Base-by-base conservation (phyloP, 306 rosid species). In the Quercus glauca region DNA sequence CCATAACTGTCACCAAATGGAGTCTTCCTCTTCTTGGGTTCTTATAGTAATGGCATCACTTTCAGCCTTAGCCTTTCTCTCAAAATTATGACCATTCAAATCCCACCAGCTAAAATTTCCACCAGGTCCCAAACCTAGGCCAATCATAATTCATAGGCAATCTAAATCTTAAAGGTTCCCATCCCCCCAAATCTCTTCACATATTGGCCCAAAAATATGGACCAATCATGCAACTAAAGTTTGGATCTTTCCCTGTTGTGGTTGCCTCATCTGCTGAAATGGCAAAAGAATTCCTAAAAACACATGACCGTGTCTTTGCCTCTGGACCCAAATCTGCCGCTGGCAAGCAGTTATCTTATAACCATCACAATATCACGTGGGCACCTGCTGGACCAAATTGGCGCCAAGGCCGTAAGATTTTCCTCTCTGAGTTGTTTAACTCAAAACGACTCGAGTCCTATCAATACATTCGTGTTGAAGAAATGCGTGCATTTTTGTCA, bases 71-170 rank as follows among this genome's bases (percentile, higher is more conserved):
- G 37, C 78, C 70, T 17, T 77, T 3, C 11, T 83, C 61, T 51
- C 82, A 69, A 74, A 79, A 19, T 0, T n/a, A 8, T 23, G 69
- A 6, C 13, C 70, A 12, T 68, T 25, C 41, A 35, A 19, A 76
- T 52, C 3, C 60, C 45, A 37, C 11, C 45, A 7, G 45, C 45
- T 37, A 37, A 79, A 76, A 2, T 71, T 33, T 28, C 81, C 86
- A 31, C 88, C 88, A 7, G 90, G 87, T 69, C 90, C 90, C 17
- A 87, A 87, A 74, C 83, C 88, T 41, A 82, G 85, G 88, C 88
- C 88, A 1, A 57, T 87, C 45, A 79, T 82, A 15, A 1, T 52
- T 87, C 45, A 79, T 82, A 15, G 90, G 90, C 11, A 37, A 37
- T 37, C 45, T 37, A 37, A 37, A 37, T 7, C 45, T 37, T 37